These are phyloP conservation scores for Chlorella sorokiniana DNA, from an alignment of 139 green algal species.

Conservation along the genomic window DNA sequence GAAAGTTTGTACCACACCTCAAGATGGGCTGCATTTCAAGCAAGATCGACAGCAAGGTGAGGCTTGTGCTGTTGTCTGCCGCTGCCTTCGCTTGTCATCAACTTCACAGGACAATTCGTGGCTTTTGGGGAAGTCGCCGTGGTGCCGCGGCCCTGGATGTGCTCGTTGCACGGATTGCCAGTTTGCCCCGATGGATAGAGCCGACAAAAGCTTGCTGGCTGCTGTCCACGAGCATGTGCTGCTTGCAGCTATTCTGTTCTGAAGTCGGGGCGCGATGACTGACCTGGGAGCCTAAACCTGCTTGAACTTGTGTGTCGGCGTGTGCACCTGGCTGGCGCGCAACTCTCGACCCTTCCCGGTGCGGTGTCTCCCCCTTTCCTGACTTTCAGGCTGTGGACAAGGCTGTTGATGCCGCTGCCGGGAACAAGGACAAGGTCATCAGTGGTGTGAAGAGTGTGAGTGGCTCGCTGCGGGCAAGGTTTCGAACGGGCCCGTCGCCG, in stretches of 20 bases:
- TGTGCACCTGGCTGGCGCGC: too few relatives aligned
- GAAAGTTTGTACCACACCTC: neutral
- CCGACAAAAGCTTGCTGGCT: neutral
- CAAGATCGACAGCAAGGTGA: neutral
- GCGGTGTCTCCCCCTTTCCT: neutral
- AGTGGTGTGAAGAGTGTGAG: neutral
- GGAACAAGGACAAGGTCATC: constrained; percentile 16
- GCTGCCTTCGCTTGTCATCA: neutral
- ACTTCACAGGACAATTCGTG: too few relatives aligned
- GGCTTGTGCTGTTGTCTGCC: too few relatives aligned
- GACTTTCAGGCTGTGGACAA: neutral
- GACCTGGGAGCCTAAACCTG: too few relatives aligned
- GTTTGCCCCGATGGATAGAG: neutral
- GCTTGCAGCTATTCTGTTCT: neutral
- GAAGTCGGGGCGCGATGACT: too few relatives aligned
- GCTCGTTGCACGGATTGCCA: too few relatives aligned
- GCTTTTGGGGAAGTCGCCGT: too few relatives aligned
- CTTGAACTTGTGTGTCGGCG: too few relatives aligned
- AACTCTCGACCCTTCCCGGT: too few relatives aligned
- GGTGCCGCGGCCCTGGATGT: too few relatives aligned
- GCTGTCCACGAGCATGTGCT: neutral
- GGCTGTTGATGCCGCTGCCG: neutral
- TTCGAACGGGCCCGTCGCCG: neutral
- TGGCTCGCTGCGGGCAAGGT: neutral
- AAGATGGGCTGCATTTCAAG: neutral